Evolutionary conservation across 1,284 basidiomycete species (phyloP), one percentile per base, ranked within the genome.

Genomic region (Gymnopus androsaceus): DNA sequence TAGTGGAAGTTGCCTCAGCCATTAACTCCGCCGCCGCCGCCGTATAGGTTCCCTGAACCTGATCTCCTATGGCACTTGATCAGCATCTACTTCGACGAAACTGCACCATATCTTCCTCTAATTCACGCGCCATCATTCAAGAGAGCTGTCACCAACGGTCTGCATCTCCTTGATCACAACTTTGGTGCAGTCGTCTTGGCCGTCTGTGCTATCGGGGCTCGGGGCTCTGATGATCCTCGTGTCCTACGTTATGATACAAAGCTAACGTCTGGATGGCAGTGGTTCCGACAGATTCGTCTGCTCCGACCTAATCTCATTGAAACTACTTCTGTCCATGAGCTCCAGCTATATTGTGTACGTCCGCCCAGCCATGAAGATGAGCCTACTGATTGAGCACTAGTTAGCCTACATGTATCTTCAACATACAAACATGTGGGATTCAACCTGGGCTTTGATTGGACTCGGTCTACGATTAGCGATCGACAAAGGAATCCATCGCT

Each of bases 61-160:
- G 84, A 86, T 50, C 71, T 91, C 14, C 74, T 81, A 17, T 61
- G 63, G 4, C 55, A 55, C 2, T 76, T 92, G 30, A 73, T 90
- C 55, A 76, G 84, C 17, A 72, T 82, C 15, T 90, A 82, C 66
- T 91, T 91, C 64, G 59, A 58, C 4, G 61, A 78, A 46, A 63
- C 77, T 62, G 84, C 87, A 65, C 61, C 69, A 11, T 70, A 79
- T 55, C 66, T 79, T 15, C 82, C 84, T 3, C 70, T 91, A 15
- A 69, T 92, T 6, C 88, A 91, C 63, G 77, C 79, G 0, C 79
- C 79, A 2, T 81, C 79, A 17, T 89, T 91, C 62, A 77, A 84
- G 55, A 67, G 72, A 11, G 72, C 79, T 44, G 67, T 85, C 40
- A 66, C 65, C 27, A 73, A 79, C 4, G 75, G 78, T 3, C 66